A percentile compares a stretch with the other conserved stretches of the same genome.
Conservation (phyloP, 495 filamentous ascomycete genomes). For the Xanthoparmelia taractica region DNA sequence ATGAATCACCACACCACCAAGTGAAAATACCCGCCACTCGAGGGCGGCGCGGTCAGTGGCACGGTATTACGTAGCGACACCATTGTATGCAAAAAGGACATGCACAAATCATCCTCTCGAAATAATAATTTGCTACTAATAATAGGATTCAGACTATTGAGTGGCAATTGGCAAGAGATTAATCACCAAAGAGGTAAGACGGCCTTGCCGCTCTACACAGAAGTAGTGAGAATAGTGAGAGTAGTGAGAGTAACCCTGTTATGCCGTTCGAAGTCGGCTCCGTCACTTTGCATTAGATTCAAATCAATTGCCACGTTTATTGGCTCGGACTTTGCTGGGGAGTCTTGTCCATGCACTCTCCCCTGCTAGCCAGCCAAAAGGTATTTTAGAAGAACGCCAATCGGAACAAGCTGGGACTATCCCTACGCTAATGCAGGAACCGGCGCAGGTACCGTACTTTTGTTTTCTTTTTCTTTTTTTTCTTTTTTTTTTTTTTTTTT, state of each 20-base stretch:
- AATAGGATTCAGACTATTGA: constrained; percentile 13
- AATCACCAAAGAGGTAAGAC: constrained; percentile 13
- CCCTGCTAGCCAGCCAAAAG: constrained; percentile 6
- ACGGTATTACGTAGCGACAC: not conserved
- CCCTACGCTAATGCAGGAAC: constrained; percentile 25
- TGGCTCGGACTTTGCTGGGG: constrained; percentile 11
- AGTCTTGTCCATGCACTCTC: constrained; percentile 8
- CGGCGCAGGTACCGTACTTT: constrained; percentile 25
- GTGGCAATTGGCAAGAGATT: constrained; percentile 23
- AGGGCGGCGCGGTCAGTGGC: constrained; percentile 15
- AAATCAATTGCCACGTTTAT: constrained; percentile 14
- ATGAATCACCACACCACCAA: constrained; percentile 18
- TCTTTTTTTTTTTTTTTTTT: constrained; percentile 11
- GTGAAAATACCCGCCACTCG: constrained; percentile 19
- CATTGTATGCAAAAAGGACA: constrained; percentile 8
- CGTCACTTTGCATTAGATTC: constrained; percentile 22
- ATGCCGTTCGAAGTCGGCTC: too few relatives aligned
- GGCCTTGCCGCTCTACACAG: constrained; percentile 18
- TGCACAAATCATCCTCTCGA: not conserved
- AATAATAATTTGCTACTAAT: constrained; percentile 16
- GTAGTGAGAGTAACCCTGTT: too few relatives aligned
- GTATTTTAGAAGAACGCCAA: constrained; percentile 18
- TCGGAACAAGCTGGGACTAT: constrained; percentile 17
- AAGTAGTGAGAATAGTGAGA: too few relatives aligned
- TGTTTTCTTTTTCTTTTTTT: constrained; percentile 7